A percentile compares a stretch with the other conserved stretches of the same genome.
phyloP scores from a whole-genome alignment of 768 basidiomycete species.

The Lactarius deliciosus region DNA sequence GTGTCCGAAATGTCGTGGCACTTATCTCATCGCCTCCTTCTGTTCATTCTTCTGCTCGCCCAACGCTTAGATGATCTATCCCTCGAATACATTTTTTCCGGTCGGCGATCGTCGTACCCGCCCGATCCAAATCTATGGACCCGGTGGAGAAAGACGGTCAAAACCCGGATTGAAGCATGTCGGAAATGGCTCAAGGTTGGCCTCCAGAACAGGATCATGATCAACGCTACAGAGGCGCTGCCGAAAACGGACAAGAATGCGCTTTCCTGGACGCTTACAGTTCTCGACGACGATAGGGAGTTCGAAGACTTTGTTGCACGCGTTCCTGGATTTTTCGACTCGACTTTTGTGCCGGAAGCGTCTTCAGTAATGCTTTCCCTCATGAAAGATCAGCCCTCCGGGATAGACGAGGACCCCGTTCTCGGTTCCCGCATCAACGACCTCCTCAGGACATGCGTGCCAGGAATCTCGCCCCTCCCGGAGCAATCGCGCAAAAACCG shows the following conservation, averaged over 20 bases:
- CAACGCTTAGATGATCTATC: not conserved
- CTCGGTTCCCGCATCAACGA: conserved; percentile 12
- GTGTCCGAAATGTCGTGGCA: conserved; percentile 1
- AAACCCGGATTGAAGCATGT: not conserved
- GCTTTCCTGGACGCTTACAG: conserved; percentile 16
- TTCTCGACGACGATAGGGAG: conserved; percentile 9
- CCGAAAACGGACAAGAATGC: not conserved
- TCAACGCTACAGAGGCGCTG: not conserved
- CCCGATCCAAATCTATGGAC: not conserved
- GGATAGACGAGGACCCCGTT: not conserved
- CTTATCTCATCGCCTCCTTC: not conserved
- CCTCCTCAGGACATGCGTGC: conserved; percentile 12
- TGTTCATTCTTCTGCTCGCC: not conserved
- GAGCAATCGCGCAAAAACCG: not conserved
- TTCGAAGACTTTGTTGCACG: conserved; percentile 15
- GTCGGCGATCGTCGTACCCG: not conserved
- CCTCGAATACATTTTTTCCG: not conserved
- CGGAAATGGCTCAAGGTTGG: conserved; percentile 6
- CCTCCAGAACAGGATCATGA: conserved; percentile 1
- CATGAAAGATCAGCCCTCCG: not conserved
- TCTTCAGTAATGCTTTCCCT: conserved; percentile 4
- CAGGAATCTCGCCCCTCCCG: not conserved
- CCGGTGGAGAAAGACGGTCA: not conserved
- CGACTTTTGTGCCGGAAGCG: not conserved
- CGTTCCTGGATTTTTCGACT: conserved; percentile 9